Conservation (phyloP, 2,329 filamentous ascomycete species). For the Aspergillus ruber region DNA sequence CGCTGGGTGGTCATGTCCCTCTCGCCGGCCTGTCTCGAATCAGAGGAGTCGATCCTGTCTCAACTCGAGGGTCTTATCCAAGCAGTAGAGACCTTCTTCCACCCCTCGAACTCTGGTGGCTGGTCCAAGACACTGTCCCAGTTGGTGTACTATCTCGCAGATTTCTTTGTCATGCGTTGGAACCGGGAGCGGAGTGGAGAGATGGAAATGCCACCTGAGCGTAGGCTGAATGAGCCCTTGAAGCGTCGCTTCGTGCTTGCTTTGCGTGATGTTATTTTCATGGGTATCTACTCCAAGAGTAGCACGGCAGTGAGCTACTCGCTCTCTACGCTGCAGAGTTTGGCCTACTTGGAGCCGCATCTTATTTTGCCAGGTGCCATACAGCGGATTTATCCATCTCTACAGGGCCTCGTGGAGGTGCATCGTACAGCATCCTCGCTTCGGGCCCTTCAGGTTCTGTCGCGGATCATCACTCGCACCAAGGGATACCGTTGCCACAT, state of each 20-base stretch:
- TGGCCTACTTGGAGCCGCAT: conserved; percentile 85
- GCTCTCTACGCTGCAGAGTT: conserved; percentile 77
- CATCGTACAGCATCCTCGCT: conserved; percentile 93
- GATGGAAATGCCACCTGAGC: conserved; percentile 73
- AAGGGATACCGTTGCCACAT: conserved; percentile 97
- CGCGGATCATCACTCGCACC: conserved; percentile 81
- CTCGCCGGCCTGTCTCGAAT: conserved; percentile 72
- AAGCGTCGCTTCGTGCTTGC: conserved; percentile 85
- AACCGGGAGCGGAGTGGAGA: conserved; percentile 92
- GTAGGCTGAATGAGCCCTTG: conserved; percentile 70
- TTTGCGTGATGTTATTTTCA: conserved; percentile 87
- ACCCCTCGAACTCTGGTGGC: conserved; percentile 86
- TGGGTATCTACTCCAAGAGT: conserved; percentile 97
- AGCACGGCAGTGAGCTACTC: conserved; percentile 86
- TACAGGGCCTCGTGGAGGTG: conserved; percentile 94
- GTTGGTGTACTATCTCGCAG: conserved; percentile 83
- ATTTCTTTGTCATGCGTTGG: conserved; percentile 97
- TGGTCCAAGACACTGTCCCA: conserved; percentile 91
- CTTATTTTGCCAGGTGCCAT: conserved; percentile 87
- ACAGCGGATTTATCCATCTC: conserved; percentile 91
- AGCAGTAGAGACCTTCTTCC: conserved; percentile 96
- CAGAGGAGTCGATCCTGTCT: conserved; percentile 71
- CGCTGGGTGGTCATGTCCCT: conserved; percentile 89
- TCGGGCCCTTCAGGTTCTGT: conserved; percentile 83
- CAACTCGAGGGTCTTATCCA: conserved; percentile 88